phyloP scores from a whole-genome alignment of 1,284 basidiomycete species.

The Ustilago bromivora region DNA sequence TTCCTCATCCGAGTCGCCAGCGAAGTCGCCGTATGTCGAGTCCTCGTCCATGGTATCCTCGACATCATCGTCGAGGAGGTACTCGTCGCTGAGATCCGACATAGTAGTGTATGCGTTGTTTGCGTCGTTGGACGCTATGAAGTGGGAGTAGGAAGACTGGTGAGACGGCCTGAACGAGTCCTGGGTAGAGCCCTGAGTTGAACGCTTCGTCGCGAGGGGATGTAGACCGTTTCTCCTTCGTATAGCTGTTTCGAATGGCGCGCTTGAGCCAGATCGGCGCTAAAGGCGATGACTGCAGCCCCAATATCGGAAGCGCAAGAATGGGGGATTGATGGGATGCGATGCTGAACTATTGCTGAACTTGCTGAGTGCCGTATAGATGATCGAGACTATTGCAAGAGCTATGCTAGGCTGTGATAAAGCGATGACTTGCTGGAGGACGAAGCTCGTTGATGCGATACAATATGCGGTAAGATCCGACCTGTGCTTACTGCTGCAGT shows the following conservation, averaged over 20 bases:
- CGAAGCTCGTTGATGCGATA: not conserved
- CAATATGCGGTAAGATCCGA: not conserved
- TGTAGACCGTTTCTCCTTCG: too few species aligned
- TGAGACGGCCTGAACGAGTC: not conserved
- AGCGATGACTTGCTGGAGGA: not conserved
- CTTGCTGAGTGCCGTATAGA: not conserved
- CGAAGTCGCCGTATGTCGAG: conserved; percentile 54
- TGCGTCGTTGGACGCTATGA: not conserved
- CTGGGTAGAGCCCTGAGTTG: not conserved
- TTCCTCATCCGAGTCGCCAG: conserved; percentile 38
- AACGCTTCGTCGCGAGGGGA: not conserved
- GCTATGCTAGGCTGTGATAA: not conserved
- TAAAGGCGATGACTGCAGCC: not conserved
- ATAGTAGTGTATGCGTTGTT: conserved; percentile 21
- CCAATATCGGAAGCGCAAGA: not conserved
- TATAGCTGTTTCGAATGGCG: not conserved
- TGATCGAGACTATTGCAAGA: not conserved
- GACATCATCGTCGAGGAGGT: conserved; percentile 49
- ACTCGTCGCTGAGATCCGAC: conserved; percentile 56
- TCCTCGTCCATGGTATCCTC: conserved; percentile 68
- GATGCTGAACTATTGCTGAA: not conserved
- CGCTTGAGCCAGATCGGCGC: not conserved
- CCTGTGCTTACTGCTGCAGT: not conserved
- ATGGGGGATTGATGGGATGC: not conserved
- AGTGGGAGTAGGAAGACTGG: not conserved